Percentiles rank a stretch among this genome's conserved stretches.
phyloP scores from a whole-genome alignment of 257 asterid genomes.

The Anisodus acutangulus region DNA sequence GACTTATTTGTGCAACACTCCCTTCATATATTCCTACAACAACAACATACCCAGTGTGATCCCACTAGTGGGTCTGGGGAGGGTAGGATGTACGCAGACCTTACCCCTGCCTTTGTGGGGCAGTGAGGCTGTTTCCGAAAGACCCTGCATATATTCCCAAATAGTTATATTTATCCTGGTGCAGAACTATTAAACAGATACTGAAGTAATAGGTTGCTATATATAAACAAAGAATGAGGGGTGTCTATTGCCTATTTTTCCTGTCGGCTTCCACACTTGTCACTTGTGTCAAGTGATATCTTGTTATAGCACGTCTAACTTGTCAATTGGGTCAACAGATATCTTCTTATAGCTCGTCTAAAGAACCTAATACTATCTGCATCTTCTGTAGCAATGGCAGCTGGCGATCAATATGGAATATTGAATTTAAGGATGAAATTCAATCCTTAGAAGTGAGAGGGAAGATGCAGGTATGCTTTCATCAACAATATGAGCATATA shows the following conservation, averaged over 20 bases:
- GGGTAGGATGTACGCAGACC: no score
- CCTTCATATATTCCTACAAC: no score
- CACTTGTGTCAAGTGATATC: constrained; percentile 7
- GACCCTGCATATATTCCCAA: neutral
- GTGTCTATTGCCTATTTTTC: constrained; percentile 9
- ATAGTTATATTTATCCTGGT: neutral
- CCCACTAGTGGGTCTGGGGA: no score
- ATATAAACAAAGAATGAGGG: constrained; percentile 22
- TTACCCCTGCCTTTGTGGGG: no score
- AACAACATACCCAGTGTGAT: no score
- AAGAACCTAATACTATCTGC: constrained; percentile 33
- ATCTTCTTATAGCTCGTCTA: constrained; percentile 6
- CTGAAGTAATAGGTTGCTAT: neutral
- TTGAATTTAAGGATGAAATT: constrained; percentile 75
- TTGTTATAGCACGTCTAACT: neutral
- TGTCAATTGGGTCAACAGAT: constrained; percentile 13
- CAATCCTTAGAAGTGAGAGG: constrained; percentile 83
- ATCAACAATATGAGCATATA: constrained; percentile 21
- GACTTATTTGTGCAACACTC: constrained; percentile 19
- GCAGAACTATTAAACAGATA: neutral
- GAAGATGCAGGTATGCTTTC: constrained; percentile 66
- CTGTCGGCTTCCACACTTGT: neutral
- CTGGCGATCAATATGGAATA: constrained; percentile 86
- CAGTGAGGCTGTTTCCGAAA: no score
- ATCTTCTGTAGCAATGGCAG: constrained; percentile 77